These are phyloP conservation scores for Microstegium vimineum DNA, from an alignment of 176 grass and related monocot species.

Conservation along the genomic window DNA sequence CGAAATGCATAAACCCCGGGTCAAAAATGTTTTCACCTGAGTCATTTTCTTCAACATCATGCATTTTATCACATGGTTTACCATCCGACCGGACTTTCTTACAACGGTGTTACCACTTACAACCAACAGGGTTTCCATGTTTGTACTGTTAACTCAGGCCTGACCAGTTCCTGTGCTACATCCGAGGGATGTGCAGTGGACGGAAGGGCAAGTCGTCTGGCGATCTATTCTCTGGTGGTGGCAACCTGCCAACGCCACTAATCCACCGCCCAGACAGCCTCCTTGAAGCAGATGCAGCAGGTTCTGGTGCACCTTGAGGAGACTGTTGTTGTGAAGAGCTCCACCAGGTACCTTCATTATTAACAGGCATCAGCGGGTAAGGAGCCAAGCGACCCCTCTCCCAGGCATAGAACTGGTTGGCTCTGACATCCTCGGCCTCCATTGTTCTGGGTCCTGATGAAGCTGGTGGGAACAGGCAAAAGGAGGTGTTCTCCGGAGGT, in stretches of 20 bases:
- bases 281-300: constrained; percentile 12
- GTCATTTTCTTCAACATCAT: neutral
- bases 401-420: constrained; percentile 50
- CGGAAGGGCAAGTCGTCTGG: neutral
- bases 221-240: constrained; percentile 13
- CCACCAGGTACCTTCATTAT: constrained; percentile 54
- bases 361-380: constrained; percentile 35
- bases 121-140: constrained; percentile 15
- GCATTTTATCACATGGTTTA: constrained; percentile 3
- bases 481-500: constrained; percentile 21
- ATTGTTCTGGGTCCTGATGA: constrained; percentile 24
- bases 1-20: constrained; percentile 8
- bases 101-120: constrained; percentile 5
- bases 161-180: neutral
- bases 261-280: constrained; percentile 20
- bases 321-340: constrained; percentile 17
- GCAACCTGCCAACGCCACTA: neutral
- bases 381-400: constrained; percentile 46
- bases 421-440: constrained; percentile 38
- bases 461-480: constrained; percentile 38
- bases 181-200: constrained; percentile 20
- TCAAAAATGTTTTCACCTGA: constrained; percentile 10
- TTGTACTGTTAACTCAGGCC: constrained; percentile 11
- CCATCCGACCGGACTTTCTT: neutral
- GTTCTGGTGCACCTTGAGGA: neutral